Evolutionary conservation across 192 early-diverging fungal species (phyloP), one percentile per base, ranked within the genome.

Genomic region (Podila epigama): DNA sequence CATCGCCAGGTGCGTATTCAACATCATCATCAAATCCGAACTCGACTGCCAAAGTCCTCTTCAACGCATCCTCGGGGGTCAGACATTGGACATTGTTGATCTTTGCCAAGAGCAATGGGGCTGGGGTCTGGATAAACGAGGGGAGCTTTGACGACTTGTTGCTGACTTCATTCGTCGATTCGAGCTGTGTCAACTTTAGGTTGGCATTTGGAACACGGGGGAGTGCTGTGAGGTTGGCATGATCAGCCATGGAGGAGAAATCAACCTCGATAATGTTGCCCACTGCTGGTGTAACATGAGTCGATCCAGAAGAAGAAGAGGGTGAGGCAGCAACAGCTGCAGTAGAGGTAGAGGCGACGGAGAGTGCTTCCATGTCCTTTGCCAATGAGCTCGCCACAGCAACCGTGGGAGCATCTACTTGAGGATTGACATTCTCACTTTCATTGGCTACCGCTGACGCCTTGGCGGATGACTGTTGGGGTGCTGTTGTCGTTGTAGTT

Each of bases 1-100:
- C 85, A 75, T 96, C 95, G 18, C 94, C 94, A 20, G 93, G 89
- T 5, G 79, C 48, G 63, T 87, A 92, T 2, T 81, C 66, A 65
- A 88, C 62, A 40, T 71, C 62, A 16, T 79, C 84, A 11, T 85
- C 63, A 56, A 89, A 70, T 28, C 82, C 85, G 34, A 92, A 65
- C 42, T 92, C 90, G 0, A 91, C 28, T 9, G 83, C 68, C 18
- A 92, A 65, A 4, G 90, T 92, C 62, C 92, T 87, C 82, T 95
- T 95, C 29, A 92, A 58, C 0, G 94, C 92, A 56, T 88, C 86
- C 0, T 60, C 51, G 18, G 87, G 73, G 0, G 92, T 92, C 22
- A 95, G 81, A 63, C 83, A 90, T n/a, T 80, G 55, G 29, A 87
- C 80, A 10, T 68, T 71, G 34, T 79, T 79, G 41, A 94, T 68